A percentile compares a stretch with the other conserved stretches of the same genome.
Conservation (phyloP, 73 alveolate species). For the Paramecium primaurelia region DNA sequence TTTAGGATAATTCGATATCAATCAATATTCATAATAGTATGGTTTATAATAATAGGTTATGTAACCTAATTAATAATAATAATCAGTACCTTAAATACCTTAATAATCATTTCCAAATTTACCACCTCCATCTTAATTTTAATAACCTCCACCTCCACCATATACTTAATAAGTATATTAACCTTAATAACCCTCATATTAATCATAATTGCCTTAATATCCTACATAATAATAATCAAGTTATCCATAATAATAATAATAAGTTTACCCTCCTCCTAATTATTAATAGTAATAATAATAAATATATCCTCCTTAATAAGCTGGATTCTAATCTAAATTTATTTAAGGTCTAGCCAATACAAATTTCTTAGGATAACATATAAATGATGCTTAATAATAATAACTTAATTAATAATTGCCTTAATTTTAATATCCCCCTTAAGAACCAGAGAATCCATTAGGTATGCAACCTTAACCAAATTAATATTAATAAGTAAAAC, state of each 20-base stretch:
- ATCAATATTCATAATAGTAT: background rate
- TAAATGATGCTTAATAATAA: background rate
- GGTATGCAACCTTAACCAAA: background rate
- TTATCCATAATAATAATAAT: background rate
- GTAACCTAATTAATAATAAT: background rate
- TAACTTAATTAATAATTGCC: background rate
- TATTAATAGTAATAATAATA: background rate
- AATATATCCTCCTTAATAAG: background rate
- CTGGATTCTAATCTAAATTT: background rate
- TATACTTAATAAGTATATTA: background rate
- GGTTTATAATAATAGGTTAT: background rate
- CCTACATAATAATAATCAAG: background rate
- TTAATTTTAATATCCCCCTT: background rate
- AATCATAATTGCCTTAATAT: background rate
- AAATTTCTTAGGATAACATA: background rate
- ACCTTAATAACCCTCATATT: background rate
- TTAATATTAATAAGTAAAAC: background rate
- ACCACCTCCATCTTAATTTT: background rate
- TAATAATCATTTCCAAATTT: background rate
- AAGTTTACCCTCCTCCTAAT: background rate
- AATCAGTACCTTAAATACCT: background rate
- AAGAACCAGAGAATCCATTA: background rate
- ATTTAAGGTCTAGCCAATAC: background rate
- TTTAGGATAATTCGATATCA: background rate
- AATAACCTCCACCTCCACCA: background rate